Conservation (phyloP, 176 grass and related monocot species). For the bread wheat (Triticum aestivum) region IWGSC_CS_RefSeq_v2.1 NC_057813.1:713030713-713031212, state of each 20-base stretch:
- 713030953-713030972: neutral
- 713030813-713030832: constrained; percentile 71
- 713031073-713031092: neutral
- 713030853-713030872: constrained; percentile 24
- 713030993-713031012: neutral
- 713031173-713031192: constrained; percentile 59
- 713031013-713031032: neutral
- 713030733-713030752: constrained; percentile 41
- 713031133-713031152: constrained; percentile 93
- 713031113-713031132: constrained; percentile 77
- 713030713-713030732: constrained; percentile 16
- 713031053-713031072: neutral
- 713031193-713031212: constrained; percentile 11
- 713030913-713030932: neutral
- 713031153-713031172: constrained; percentile 98
- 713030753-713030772: constrained; percentile 46
- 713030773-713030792: constrained; percentile 52
- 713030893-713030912: neutral
- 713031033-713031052: neutral
- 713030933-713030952: neutral
- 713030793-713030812: constrained; percentile 38
- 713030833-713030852: constrained; percentile 52
- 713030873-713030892: neutral
- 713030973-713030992: neutral
- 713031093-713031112: constrained; percentile 60